A percentile compares a stretch with the other conserved stretches of the same genome.
These are phyloP conservation scores for Aspergillus quadrilineatus DNA, from an alignment of 2,329 filamentous ascomycete species.

Conservation along the genomic window DNA sequence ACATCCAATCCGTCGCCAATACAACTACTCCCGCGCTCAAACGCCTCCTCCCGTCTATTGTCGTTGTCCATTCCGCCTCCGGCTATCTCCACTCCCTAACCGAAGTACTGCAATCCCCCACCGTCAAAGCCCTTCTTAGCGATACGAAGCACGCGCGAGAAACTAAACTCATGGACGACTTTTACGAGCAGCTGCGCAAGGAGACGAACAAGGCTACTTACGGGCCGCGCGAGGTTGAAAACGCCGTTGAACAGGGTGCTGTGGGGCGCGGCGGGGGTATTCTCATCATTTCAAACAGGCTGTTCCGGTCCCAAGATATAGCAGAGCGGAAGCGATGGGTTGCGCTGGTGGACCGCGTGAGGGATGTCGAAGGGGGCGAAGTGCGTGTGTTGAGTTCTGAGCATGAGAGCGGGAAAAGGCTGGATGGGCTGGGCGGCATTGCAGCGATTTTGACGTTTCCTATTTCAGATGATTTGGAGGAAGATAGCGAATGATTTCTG, in stretches of 20 bases:
- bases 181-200: conserved; percentile 72
- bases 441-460: conserved; percentile 91
- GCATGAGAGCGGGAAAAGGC: conserved; percentile 84
- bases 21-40: conserved; percentile 61
- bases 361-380: conserved; percentile 76
- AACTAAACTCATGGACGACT: conserved; percentile 78
- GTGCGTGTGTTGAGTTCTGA: conserved; percentile 86
- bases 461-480: conserved; percentile 65
- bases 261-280: conserved; percentile 84
- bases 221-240: conserved; percentile 76
- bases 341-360: conserved; percentile 80
- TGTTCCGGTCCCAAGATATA: conserved; percentile 83
- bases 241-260: conserved; percentile 80
- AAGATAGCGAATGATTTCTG: conserved; percentile 22
- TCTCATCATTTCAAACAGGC: conserved; percentile 78
- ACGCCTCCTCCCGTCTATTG: conserved; percentile 62
- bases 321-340: conserved; percentile 78
- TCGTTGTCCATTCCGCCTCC: conserved; percentile 78
- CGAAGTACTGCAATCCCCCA: conserved; percentile 78
- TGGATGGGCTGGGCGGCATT: conserved; percentile 82
- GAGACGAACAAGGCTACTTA: conserved; percentile 93
- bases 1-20: conserved; percentile 62
- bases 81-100: conserved; percentile 84
- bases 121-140: conserved; percentile 73
- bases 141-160: conserved; percentile 88